phyloP scores from a whole-genome alignment of 495 filamentous ascomycete species.

The Neurospora sp. region DNA sequence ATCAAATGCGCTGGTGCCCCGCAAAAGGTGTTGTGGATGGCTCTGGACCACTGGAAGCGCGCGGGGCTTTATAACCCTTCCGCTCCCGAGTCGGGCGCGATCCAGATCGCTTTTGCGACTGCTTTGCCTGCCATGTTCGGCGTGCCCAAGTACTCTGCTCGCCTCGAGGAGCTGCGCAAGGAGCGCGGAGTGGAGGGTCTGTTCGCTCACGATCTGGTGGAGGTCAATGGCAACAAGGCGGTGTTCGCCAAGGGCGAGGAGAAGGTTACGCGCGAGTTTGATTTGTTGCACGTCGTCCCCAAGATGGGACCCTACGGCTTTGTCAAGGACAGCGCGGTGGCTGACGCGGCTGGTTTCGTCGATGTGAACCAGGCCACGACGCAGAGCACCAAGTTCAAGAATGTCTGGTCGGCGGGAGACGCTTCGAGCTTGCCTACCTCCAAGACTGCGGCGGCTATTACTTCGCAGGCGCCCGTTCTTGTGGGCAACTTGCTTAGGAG shows the following conservation, averaged over 20 bases:
- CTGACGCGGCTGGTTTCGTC: conserved; percentile 52
- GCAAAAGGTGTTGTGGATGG: conserved; percentile 65
- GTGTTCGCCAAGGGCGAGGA: conserved; percentile 36
- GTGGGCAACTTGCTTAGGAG: conserved; percentile 44
- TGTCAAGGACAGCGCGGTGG: conserved; percentile 46
- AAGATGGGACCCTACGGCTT: conserved; percentile 55
- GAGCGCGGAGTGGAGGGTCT: conserved; percentile 55
- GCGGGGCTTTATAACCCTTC: conserved; percentile 46
- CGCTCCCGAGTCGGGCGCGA: conserved; percentile 31
- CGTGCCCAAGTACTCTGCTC: conserved; percentile 57
- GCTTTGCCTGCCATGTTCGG: conserved; percentile 56
- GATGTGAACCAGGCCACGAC: conserved; percentile 53
- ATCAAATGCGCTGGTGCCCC: conserved; percentile 64
- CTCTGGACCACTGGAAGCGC: conserved; percentile 53
- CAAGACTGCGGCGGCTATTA: conserved; percentile 61
- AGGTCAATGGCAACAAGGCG: conserved; percentile 47
- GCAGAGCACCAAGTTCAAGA: conserved; percentile 51
- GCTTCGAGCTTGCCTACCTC: conserved; percentile 56
- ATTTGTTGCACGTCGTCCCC: conserved; percentile 50
- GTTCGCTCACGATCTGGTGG: conserved; percentile 57
- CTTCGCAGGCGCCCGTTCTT: conserved; percentile 51
- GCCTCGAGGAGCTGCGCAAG: conserved; percentile 50
- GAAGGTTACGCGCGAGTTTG: conserved; percentile 43
- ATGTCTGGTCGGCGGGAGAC: conserved; percentile 62
- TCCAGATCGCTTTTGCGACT: conserved; percentile 55